Base-by-base conservation (phyloP, 306 rosid species). In the Cicer pinnatifidum region DNA sequence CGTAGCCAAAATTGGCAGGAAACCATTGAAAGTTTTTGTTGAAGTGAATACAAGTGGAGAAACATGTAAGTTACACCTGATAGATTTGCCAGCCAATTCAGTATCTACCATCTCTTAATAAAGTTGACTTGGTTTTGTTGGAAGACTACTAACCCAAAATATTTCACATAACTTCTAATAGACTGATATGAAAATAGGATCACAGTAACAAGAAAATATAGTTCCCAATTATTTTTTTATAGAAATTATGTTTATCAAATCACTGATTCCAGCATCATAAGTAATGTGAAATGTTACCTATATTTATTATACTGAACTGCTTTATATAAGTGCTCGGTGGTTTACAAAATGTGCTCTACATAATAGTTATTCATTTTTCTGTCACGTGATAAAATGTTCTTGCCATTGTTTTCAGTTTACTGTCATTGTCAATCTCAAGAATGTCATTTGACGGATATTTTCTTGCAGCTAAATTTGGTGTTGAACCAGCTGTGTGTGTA, bases 41-140 rank as follows among this genome's bases (percentile, higher is more conserved):
- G 92, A 94, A 85, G 97, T 94, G 75, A 94, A 91, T 86, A 94
- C 99, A n/a, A 91, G 99, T 67, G 99, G 99, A 67, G 99, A 94
- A 87, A 83, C 80, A 68, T 83, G 99, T 94, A 84, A 79, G 92
- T 80, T 76, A 45, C 54, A 6, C 13, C 72, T 46, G 71, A 62
- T 20, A 16, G 41, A 65, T 66, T 72, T 63, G 15, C 59, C 16
- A 39, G 52, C 33, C 56, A 67, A 68, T 79, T 37, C 17, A 17
- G 9, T 15, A 11, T 23, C 17, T 69, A 40, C 72, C 17, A 10
- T 9, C 45, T 46, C 46, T 64, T 69, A 44, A 69, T 70, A 52
- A 81, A 64, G 39, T 13, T 67, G 61, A 71, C 71, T 79, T 66
- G 8, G 20, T 56, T 65, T 65, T 48, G 45, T 54, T 67, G 13